Conservation (phyloP, 495 filamentous ascomycete species). For the Xylaria scruposa region DNA sequence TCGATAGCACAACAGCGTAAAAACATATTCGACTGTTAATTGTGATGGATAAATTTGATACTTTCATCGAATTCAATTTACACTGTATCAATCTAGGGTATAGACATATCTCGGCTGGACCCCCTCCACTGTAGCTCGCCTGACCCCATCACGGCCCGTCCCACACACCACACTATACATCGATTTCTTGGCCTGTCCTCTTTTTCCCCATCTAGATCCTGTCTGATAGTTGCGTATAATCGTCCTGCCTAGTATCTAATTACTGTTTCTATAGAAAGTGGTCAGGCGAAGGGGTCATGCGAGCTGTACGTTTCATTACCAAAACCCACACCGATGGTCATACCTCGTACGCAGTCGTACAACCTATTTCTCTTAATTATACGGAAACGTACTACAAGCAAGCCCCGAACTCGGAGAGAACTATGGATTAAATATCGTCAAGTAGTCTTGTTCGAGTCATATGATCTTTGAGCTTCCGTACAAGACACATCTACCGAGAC, state of each 20-base stretch:
- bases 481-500: background rate
- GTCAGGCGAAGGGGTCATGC: constrained; percentile 9
- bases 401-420: constrained; percentile 3
- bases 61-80: background rate
- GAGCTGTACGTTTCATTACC: background rate
- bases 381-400: no score
- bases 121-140: constrained; percentile 3
- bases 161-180: constrained; percentile 5
- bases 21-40: background rate
- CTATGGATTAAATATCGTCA: constrained; percentile 1
- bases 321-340: background rate
- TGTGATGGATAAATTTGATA: background rate
- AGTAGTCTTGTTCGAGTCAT: background rate
- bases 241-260: background rate
- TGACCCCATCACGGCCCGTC: constrained; percentile 16
- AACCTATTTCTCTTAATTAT: no score
- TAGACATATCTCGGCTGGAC: background rate
- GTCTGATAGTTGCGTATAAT: background rate
- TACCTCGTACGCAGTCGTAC: background rate
- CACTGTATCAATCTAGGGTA: constrained; percentile 7
- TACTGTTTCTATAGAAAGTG: background rate
- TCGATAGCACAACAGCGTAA: background rate
- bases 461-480: background rate
- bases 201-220: background rate
- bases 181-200: background rate